These are phyloP conservation scores for Cystobasidium tubakii DNA, from an alignment of 768 basidiomycete genomes.

Conservation along the genomic window DNA sequence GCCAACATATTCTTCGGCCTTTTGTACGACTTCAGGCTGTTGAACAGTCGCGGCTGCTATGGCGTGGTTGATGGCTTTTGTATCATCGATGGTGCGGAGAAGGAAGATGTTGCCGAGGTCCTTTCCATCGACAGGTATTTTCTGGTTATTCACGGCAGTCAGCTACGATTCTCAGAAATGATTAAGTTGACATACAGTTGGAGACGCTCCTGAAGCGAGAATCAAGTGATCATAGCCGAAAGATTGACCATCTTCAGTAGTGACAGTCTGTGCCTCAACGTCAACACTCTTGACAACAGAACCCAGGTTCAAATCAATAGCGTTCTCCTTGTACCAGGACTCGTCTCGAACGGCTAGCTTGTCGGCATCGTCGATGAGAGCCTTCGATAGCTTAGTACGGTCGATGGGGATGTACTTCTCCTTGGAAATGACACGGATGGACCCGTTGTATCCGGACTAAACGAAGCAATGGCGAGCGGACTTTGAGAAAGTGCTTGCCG, in stretches of 20 bases:
- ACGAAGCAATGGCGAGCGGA: slow-evolving; percentile 32
- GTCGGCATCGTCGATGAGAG: slow-evolving; percentile 67
- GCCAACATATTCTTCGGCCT: slow-evolving; percentile 49
- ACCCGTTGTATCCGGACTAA: slow-evolving; percentile 69
- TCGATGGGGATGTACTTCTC: slow-evolving; percentile 79
- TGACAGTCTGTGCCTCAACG: slow-evolving; percentile 59
- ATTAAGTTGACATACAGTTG: slow-evolving; percentile 54
- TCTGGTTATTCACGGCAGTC: slow-evolving; percentile 35
- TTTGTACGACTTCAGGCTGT: slow-evolving; percentile 39
- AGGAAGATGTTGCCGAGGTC: slow-evolving; percentile 71
- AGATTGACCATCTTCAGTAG: slow-evolving; percentile 60
- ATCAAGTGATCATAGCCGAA: slow-evolving; percentile 69
- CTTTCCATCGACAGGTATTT: slow-evolving; percentile 69
- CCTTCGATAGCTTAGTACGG: slow-evolving; percentile 83
- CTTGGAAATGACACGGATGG: slow-evolving; percentile 71
- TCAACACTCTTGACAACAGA: slow-evolving; percentile 67
- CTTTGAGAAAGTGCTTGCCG: neutral
- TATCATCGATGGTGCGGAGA: slow-evolving; percentile 64
- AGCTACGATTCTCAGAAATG: no score
- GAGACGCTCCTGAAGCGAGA: slow-evolving; percentile 68
- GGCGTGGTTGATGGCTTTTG: slow-evolving; percentile 54
- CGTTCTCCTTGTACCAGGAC: slow-evolving; percentile 62
- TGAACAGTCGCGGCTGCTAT: slow-evolving; percentile 30
- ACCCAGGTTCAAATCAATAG: slow-evolving; percentile 61
- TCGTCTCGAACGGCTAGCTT: slow-evolving; percentile 69